Percentiles rank a stretch among this genome's conserved stretches.
Evolutionary conservation across 2,329 filamentous ascomycete species (phyloP).

Genomic region (Ceratocystis alfenasii): DNA sequence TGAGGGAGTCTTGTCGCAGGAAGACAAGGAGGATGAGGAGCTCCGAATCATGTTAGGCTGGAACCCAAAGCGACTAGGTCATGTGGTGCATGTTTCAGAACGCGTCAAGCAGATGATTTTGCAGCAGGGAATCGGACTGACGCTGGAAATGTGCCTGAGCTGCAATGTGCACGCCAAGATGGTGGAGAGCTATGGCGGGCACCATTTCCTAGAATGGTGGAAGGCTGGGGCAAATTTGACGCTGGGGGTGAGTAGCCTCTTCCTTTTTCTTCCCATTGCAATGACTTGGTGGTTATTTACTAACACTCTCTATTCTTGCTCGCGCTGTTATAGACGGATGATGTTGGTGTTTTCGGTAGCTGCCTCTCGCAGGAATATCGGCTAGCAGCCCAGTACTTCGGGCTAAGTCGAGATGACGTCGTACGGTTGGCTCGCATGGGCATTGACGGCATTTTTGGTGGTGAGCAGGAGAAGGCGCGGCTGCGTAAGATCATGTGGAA

Average conservation of each 20-base stretch:
- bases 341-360: conserved; percentile 71
- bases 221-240: conserved; percentile 47
- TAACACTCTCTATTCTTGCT: background rate
- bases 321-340: conserved; percentile 51
- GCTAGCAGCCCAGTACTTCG: conserved; percentile 60
- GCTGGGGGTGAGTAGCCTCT: conserved; percentile 48
- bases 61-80: conserved; percentile 57
- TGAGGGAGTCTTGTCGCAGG: background rate
- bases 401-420: conserved; percentile 37
- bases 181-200: conserved; percentile 53
- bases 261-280: background rate
- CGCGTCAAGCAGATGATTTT: conserved; percentile 44
- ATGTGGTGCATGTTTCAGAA: conserved; percentile 63
- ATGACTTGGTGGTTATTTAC: background rate
- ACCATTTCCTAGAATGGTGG: conserved; percentile 70
- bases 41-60: conserved; percentile 52
- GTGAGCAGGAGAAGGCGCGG: conserved; percentile 47
- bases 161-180: conserved; percentile 71
- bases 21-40: conserved; percentile 46
- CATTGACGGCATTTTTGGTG: conserved; percentile 55
- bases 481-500: conserved; percentile 42
- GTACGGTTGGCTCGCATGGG: conserved; percentile 47
- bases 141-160: conserved; percentile 64
- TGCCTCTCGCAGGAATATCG: conserved; percentile 64
- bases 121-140: conserved; percentile 37